Evolutionary conservation across 139 green algal genomes (phyloP), one percentile per base, ranked within the genome.

Genomic region (Coelastrella sp.): DNA sequence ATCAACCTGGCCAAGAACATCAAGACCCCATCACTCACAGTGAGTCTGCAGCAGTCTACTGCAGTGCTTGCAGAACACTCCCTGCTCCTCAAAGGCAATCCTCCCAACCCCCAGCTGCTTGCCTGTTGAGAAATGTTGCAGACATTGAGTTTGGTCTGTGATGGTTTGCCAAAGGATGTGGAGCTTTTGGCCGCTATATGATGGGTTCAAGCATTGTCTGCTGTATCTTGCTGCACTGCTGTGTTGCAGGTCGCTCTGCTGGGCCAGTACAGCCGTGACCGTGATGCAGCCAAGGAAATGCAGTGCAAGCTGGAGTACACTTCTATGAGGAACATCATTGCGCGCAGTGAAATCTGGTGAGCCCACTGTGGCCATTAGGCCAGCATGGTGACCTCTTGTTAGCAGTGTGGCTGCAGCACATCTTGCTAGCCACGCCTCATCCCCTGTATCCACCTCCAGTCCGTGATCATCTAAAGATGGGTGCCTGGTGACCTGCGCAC

Each of bases 1-100:
- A 99, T 99, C 95, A 99, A 99, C 93, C 96, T 99, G 22, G 96
- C 98, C 65, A 99, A 99, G 95, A 99, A 98, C 94, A 99, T 99
- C 94, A 99, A 99, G 94, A 99, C 98, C 82, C 98, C 98, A 60
- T 96, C 93, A 6, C 93, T 99, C 12, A 96, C 96, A 25, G 97
- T 99, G 27, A 65, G 82, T 76, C 8, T 76, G 68, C 35, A 49
- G 35, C 35, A 49, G 19, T 76, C 8, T 76, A 76, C 68, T 76
- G 63, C 35, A 49, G 35, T 49, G 35, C 35, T 49, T 49, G 35
- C 35, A 49, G 35, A 3, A 49, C 3, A 49, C 35, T 49, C 35
- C 35, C 35, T 49, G 35, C 35, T 49, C 35, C 35, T 49, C 35
- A 49, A 49, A 49, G 35, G 35, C 35, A 49, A 49, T 49, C 35